Conservation (phyloP, 1,284 basidiomycete genomes). For the Cryptococcus sp. region DNA sequence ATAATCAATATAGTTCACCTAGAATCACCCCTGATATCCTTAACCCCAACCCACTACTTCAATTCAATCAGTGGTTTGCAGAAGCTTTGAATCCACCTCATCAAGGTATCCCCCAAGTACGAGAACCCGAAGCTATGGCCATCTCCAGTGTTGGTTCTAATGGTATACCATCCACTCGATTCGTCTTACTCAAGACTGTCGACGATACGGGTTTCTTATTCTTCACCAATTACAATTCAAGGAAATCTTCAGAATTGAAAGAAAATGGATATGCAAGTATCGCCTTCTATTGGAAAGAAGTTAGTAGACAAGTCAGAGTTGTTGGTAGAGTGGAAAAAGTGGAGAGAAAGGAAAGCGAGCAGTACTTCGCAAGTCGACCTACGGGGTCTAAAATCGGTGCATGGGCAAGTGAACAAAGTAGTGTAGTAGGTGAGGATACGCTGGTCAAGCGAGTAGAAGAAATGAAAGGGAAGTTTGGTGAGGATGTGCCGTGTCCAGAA, state of each 20-base stretch:
- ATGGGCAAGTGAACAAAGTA: constrained; percentile 86
- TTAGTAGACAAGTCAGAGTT: constrained; percentile 75
- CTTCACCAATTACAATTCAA: constrained; percentile 91
- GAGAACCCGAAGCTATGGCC: constrained; percentile 83
- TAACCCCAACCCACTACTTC: constrained; percentile 64
- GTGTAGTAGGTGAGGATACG: constrained; percentile 65
- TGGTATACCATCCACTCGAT: constrained; percentile 77
- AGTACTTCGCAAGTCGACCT: constrained; percentile 81
- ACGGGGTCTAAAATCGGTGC: constrained; percentile 82
- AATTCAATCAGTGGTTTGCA: constrained; percentile 81
- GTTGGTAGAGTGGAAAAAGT: constrained; percentile 80
- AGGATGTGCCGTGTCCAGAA: constrained; percentile 68
- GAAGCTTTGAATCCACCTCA: constrained; percentile 50
- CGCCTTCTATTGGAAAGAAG: constrained; percentile 87
- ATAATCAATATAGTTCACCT: constrained; percentile 66
- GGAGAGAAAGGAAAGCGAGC: constrained; percentile 63
- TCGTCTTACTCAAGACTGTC: constrained; percentile 88
- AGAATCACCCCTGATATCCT: constrained; percentile 62
- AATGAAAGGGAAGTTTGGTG: constrained; percentile 58
- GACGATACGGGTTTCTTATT: constrained; percentile 85
- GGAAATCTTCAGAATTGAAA: constrained; percentile 77
- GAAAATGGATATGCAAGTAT: constrained; percentile 74
- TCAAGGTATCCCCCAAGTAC: constrained; percentile 51
- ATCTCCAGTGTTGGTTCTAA: constrained; percentile 68
- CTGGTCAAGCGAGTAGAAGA: constrained; percentile 61